Evolutionary conservation across 2,329 filamentous ascomycete genomes (phyloP), one percentile per base, ranked within the genome.

Genomic region (Venturia carpophila): DNA sequence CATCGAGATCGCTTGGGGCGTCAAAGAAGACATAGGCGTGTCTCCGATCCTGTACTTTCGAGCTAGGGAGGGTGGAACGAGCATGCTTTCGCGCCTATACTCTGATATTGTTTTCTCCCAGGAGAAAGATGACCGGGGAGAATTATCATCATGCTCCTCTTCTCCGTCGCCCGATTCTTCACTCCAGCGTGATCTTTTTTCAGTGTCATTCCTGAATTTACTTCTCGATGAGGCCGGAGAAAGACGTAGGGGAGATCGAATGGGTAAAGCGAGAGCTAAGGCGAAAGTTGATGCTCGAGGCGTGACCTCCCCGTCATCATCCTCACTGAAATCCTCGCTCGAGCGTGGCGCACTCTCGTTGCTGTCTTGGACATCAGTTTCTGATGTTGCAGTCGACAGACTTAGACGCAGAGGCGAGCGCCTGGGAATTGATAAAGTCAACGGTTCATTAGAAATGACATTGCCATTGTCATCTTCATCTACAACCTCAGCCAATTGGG

Each of bases 11-110:
- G 52, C 30, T n/a, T 39, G 27, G 1, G 39, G 11, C 11, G 60
- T 21, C 15, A 61, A 39, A n/a, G 60, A 61, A 27, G 60, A 61
- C 42, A 61, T 61, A 42, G 60, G 60, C 13, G 42, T 61, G 37
- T 45, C 60, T 17, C 60, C 60, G 15, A 61, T 43, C 15, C 39
- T 42, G 24, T 43, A 61, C 19, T 61, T 61, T 61, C 60, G 60
- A 17, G 39, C 24, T 27, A 37, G 52, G n/a, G 52, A 58, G 19
- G 30, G 27, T 37, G 30, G 52, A 1, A 13, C 30, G 34, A 37
- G 11, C 30, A 37, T 58, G 17, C 52, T 58, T 58, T 37, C 30
- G 15, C 30, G 52, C n/a, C 52, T 15, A 37, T 58, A 58, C 37
- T 58, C 52, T n/a, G 52, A 37, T 1, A 58, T 15, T 5, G 27